These are phyloP conservation scores for Phytophthora macrochlamydospora DNA, from an alignment of 352 stramenopile species.

Conservation along the genomic window DNA sequence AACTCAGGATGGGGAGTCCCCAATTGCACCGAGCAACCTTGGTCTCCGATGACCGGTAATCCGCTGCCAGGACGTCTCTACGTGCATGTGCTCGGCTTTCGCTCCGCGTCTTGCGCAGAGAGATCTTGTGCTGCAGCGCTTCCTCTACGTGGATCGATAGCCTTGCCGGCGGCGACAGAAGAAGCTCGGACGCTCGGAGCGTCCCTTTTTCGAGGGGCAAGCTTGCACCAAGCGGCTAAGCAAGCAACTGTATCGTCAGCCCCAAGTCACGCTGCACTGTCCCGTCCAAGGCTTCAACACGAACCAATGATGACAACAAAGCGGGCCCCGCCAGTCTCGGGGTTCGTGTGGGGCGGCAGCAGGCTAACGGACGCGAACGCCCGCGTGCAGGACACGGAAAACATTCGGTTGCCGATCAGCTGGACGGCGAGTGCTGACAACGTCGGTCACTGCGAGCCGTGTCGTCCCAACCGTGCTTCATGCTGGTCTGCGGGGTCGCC, in stretches of 20 bases:
- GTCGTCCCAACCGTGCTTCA: background rate
- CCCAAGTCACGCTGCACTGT: constrained; percentile 8
- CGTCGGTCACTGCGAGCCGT: background rate
- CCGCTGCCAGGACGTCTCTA: too few species aligned
- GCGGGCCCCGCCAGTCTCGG: background rate
- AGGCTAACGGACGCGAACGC: background rate
- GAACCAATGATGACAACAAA: constrained; percentile 22
- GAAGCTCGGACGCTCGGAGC: constrained; percentile 13
- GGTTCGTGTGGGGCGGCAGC: constrained; percentile 4
- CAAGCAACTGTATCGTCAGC: constrained; percentile 41
- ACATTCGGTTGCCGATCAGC: constrained; percentile 25
- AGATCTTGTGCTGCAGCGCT: background rate
- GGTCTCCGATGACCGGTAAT: too few species aligned
- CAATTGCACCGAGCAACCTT: background rate
- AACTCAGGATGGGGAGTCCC: constrained; percentile 31
- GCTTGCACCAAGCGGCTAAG: constrained; percentile 25
- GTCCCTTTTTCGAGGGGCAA: constrained; percentile 10
- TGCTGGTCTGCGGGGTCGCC: background rate
- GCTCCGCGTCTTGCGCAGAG: background rate
- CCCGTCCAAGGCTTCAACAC: constrained; percentile 36
- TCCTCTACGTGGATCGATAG: constrained; percentile 4
- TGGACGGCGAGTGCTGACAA: constrained; percentile 5
- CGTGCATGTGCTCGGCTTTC: too few species aligned
- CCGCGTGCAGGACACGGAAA: constrained; percentile 9
- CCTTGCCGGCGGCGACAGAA: constrained; percentile 20